phyloP scores from a whole-genome alignment of 352 stramenopile genomes.

The Pythium rishiriense region DNA sequence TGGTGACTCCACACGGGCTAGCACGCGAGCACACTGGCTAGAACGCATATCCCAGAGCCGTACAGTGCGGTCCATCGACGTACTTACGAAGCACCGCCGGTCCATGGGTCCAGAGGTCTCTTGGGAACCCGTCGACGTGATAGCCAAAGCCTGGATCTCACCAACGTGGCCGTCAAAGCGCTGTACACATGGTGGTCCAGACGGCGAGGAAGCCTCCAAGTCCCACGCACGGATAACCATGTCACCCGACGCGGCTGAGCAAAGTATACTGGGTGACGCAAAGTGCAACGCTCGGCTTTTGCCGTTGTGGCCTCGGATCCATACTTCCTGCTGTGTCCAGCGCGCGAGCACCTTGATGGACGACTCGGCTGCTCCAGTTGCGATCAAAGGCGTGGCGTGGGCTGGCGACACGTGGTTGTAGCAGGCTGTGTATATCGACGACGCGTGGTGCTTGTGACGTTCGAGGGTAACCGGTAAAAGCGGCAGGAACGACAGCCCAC shows the following conservation, averaged over 20 bases:
- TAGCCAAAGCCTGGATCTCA: conserved; percentile 59
- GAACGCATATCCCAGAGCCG: conserved; percentile 71
- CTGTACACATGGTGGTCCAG: conserved; percentile 12
- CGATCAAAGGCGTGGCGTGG: conserved; percentile 31
- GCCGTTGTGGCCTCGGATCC: conserved; percentile 37
- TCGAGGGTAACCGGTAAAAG: conserved; percentile 55
- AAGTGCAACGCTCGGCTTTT: conserved; percentile 62
- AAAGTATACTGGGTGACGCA: conserved; percentile 34
- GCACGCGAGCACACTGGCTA: conserved; percentile 47
- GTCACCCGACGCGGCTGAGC: conserved; percentile 43
- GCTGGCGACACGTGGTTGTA: conserved; percentile 35
- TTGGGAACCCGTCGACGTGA: conserved; percentile 11
- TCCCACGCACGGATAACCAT: conserved; percentile 57
- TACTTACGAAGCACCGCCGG: conserved; percentile 28
- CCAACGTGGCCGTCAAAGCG: conserved; percentile 63
- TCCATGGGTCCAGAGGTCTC: background rate
- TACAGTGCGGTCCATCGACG: conserved; percentile 59
- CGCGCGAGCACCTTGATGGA: conserved; percentile 59
- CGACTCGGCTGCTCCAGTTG: conserved; percentile 57
- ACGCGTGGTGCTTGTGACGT: conserved; percentile 60
- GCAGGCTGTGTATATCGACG: conserved; percentile 53
- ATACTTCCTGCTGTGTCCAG: conserved; percentile 26
- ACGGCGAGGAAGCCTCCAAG: conserved; percentile 26
- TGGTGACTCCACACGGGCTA: conserved; percentile 36
- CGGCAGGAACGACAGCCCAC: conserved; percentile 32